phyloP scores from a whole-genome alignment of 2,329 filamentous ascomycete species.

The Drechmeria coniospora region DNA sequence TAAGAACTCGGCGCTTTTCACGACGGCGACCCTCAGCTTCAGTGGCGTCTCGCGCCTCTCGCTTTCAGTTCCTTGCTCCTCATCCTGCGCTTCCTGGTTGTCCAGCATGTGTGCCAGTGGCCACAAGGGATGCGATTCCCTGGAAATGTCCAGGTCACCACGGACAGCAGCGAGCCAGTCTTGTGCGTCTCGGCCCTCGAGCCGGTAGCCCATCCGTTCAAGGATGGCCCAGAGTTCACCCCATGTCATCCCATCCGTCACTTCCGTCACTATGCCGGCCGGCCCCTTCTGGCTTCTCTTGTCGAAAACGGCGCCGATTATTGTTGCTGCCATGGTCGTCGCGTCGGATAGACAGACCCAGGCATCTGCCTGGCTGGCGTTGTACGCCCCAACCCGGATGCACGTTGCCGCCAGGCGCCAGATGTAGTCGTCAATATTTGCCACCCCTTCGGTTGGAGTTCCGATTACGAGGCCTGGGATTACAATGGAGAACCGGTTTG shows the following conservation, averaged over 20 bases:
- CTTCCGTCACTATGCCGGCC: background rate
- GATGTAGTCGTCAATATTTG: constrained; percentile 8
- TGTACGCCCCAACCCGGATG: constrained; percentile 6
- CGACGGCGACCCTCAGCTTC: constrained; percentile 2
- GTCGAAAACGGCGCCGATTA: constrained; percentile 2
- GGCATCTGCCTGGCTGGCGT: constrained; percentile 1
- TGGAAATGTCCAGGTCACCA: constrained; percentile 1
- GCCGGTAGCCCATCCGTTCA: background rate
- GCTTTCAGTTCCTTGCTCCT: background rate
- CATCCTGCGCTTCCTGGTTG: constrained; percentile 1
- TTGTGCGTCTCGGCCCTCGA: background rate
- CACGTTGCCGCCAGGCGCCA: constrained; percentile 6
- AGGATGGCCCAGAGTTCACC: constrained; percentile 3
- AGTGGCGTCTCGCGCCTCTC: background rate
- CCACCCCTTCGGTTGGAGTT: constrained; percentile 8
- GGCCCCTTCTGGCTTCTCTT: background rate
- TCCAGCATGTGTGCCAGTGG: constrained; percentile 3
- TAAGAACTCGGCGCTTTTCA: constrained; percentile 1
- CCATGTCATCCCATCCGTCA: constrained; percentile 3
- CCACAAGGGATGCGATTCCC: constrained; percentile 4
- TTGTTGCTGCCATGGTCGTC: constrained; percentile 2
- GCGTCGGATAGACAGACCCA: constrained; percentile 5
- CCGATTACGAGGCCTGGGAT: constrained; percentile 8
- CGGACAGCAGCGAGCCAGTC: constrained; percentile 1
- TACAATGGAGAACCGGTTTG: background rate